Percentiles rank a stretch among this genome's conserved stretches.
Evolutionary conservation across 2,329 filamentous ascomycete genomes (phyloP).

Genomic region (Karstenula rhodostoma): DNA sequence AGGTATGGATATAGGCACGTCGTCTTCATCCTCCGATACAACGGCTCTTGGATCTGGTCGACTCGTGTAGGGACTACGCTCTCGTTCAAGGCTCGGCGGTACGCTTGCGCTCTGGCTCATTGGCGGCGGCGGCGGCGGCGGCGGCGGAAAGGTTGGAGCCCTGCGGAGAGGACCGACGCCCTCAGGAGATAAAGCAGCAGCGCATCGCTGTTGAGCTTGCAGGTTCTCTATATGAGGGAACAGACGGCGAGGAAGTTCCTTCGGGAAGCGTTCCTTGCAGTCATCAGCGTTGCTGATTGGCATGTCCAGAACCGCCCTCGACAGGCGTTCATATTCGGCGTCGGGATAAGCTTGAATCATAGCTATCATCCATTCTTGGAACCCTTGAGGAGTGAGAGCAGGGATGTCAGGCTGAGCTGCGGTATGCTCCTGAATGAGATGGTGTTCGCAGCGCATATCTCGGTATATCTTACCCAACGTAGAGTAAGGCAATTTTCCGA

Average conservation of each 20-base stretch:
- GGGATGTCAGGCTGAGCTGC: slow-evolving; percentile 55
- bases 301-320: slow-evolving; percentile 72
- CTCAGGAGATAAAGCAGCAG: slow-evolving; percentile 65
- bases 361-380: slow-evolving; percentile 71
- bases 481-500: slow-evolving; percentile 51
- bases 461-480: slow-evolving; percentile 57
- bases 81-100: slow-evolving; percentile 42
- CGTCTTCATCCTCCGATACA: slow-evolving; percentile 49
- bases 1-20: slow-evolving; percentile 54
- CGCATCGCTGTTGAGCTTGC: slow-evolving; percentile 66
- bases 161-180: slow-evolving; percentile 46
- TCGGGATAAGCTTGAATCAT: slow-evolving; percentile 80
- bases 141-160: slow-evolving; percentile 46
- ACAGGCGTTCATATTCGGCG: slow-evolving; percentile 74
- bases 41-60: slow-evolving; percentile 37
- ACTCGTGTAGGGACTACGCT: slow-evolving; percentile 45
- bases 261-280: slow-evolving; percentile 77
- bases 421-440: slow-evolving; percentile 55
- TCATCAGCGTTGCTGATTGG: slow-evolving; percentile 73
- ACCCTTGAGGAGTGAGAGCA: slow-evolving; percentile 57
- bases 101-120: slow-evolving; percentile 27
- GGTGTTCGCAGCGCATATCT: slow-evolving; percentile 57
- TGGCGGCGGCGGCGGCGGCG: slow-evolving; percentile 32
- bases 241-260: slow-evolving; percentile 76
- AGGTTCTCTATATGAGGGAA: slow-evolving; percentile 69